phyloP scores from a whole-genome alignment of 169 alveolate genomes.

The Eimeria brunetti region DNA sequence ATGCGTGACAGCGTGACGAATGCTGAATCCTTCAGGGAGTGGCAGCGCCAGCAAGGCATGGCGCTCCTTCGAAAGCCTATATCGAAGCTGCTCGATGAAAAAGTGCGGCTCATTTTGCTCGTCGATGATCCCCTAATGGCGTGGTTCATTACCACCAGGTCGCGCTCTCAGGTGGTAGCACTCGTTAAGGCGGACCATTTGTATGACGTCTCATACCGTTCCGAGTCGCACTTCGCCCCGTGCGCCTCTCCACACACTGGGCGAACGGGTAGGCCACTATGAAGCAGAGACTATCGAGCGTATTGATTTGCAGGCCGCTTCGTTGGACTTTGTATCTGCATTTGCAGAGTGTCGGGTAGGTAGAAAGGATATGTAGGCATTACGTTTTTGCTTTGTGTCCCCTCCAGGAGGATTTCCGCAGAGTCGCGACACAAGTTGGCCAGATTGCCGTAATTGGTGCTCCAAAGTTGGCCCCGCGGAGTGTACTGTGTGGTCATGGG shows the following conservation, averaged over 20 bases:
- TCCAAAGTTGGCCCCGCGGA: conserved; percentile 6
- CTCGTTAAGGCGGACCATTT: conserved; percentile 67
- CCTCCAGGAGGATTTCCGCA: not conserved
- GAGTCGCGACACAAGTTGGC: conserved; percentile 52
- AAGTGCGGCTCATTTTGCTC: conserved; percentile 54
- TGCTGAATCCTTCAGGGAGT: conserved; percentile 51
- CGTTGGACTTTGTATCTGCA: not conserved
- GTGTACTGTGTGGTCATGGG: conserved; percentile 47
- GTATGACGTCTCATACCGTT: conserved; percentile 59
- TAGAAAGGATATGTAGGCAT: not conserved
- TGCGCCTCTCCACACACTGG: conserved; percentile 68
- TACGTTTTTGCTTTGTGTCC: not conserved
- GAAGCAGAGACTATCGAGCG: not conserved
- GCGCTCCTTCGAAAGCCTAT: conserved; percentile 25
- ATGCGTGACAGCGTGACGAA: conserved; percentile 48
- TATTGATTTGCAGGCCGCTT: not conserved
- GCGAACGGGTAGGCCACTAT: conserved; percentile 20
- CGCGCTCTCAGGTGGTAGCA: conserved; percentile 47
- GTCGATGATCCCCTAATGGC: conserved; percentile 73
- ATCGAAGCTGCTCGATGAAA: conserved; percentile 19
- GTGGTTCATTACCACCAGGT: conserved; percentile 71
- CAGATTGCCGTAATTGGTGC: conserved; percentile 57
- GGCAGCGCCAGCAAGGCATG: conserved; percentile 69
- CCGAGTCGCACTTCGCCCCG: conserved; percentile 73
- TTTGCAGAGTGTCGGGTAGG: not conserved